Percentiles rank a stretch among this genome's conserved stretches.
Evolutionary conservation across 2,329 filamentous ascomycete species (phyloP).

Genomic region (Pseudofabraea citricarpa): DNA sequence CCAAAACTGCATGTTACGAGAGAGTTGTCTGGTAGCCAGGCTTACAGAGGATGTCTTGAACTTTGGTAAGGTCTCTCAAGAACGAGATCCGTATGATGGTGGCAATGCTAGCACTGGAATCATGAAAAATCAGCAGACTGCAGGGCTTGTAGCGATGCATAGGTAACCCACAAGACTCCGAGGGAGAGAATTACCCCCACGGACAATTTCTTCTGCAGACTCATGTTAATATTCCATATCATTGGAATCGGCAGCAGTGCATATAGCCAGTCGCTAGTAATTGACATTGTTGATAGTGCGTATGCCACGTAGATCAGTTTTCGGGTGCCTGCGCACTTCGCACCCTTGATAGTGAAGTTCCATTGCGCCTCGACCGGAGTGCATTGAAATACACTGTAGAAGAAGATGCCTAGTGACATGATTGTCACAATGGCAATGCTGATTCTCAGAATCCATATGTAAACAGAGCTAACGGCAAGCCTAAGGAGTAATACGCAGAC

Average conservation of each 20-base stretch:
- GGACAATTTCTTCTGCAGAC: constrained; percentile 34
- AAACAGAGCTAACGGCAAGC: constrained; percentile 38
- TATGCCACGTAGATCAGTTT: constrained; percentile 11
- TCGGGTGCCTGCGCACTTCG: constrained; percentile 8
- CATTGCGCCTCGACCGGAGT: constrained; percentile 39
- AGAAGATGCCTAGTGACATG: constrained; percentile 46
- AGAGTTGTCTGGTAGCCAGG: too few relatives aligned
- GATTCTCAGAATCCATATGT: constrained; percentile 42
- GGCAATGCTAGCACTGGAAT: constrained; percentile 44
- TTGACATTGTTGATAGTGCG: constrained; percentile 38
- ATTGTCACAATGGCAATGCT: constrained; percentile 41
- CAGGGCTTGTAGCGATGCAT: too few relatives aligned
- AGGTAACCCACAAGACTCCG: constrained; percentile 16
- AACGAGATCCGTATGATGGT: constrained; percentile 43
- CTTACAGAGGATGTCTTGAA: constrained; percentile 11
- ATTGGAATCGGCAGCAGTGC: constrained; percentile 37
- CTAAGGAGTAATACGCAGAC: constrained; percentile 43
- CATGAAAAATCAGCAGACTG: background rate
- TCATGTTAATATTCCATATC: constrained; percentile 36
- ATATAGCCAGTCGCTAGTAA: constrained; percentile 42
- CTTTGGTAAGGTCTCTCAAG: constrained; percentile 6
- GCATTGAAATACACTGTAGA: constrained; percentile 18
- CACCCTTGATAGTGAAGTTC: constrained; percentile 30
- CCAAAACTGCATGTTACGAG: too few relatives aligned
- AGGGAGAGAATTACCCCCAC: constrained; percentile 12